Evolutionary conservation across 306 rosid genomes (phyloP), one percentile per base, ranked within the genome.

Genomic region (Corylus avellana): DNA sequence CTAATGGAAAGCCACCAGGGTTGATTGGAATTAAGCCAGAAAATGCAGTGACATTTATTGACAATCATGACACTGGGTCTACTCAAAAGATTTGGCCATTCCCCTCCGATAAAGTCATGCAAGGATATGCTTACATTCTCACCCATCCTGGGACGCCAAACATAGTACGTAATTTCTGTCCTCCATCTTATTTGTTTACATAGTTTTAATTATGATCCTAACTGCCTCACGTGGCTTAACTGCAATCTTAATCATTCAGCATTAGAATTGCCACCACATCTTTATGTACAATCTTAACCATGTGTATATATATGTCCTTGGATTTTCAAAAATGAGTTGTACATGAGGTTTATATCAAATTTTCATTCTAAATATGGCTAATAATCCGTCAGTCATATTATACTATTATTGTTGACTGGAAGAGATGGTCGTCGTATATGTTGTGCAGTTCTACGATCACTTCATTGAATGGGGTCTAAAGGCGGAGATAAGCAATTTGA

Each of bases 111-210:
- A 90, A 93, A 86, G 91, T 93, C 86, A 83, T 88, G 70, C 92
- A 76, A 56, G 98, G 98, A 72, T 90, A 93, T 75, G 93, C 89
- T n/a, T 91, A 93, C 61, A 90, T 91, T 84, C 89, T 91, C 46
- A 93, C 98, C 51, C 98, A 93, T 80, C 94, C 97, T 4, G 98
- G 98, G 13, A 91, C 82, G 27, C 94, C 97, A 42, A 32, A 83
- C 62, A 88, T 93, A 13, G 25, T 22, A 22, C 25, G 97, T 93
- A 89, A 75, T 42, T 22, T 46, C 70, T 16, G 9, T 48, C 49
- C 74, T 73, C 53, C 70, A 7, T 25, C 74, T 55, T 57, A 8
- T 29, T 51, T 67, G 18, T 48, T 25, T 18, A 3, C 55, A 8
- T 20, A 4, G 5, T 39, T 39, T 3, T 39, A 3, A 5, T 39